phyloP scores from a whole-genome alignment of 305 asterid genomes.

The Stenogyne calaminthoides region DNA sequence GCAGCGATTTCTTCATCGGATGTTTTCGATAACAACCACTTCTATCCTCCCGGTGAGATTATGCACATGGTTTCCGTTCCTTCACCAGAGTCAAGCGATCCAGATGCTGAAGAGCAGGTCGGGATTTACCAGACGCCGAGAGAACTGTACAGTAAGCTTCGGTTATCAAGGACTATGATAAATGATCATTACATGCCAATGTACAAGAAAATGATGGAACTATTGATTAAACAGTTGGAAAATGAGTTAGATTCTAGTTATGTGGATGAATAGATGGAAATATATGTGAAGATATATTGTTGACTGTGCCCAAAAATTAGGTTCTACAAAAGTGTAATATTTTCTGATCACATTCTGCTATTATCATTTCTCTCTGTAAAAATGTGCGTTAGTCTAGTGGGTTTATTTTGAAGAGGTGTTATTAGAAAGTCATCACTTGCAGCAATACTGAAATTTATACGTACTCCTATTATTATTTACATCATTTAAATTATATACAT shows the following conservation, averaged over 20 bases:
- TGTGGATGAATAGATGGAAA: conserved; percentile 30
- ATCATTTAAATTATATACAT: no score
- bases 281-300: conserved; percentile 4
- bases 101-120: conserved; percentile 54
- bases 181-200: conserved; percentile 96
- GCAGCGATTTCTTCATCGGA: conserved; percentile 63
- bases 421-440: background rate
- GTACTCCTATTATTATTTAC: no score
- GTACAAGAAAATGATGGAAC: conserved; percentile 93
- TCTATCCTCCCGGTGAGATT: conserved; percentile 81
- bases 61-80: conserved; percentile 78
- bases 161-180: conserved; percentile 84
- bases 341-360: background rate
- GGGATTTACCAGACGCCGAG: conserved; percentile 75
- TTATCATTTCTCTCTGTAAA: background rate
- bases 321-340: conserved; percentile 22
- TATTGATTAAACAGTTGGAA: conserved; percentile 71
- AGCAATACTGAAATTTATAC: background rate
- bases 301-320: conserved; percentile 17
- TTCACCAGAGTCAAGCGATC: conserved; percentile 37
- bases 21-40: conserved; percentile 60
- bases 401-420: background rate
- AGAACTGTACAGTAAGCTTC: conserved; percentile 78
- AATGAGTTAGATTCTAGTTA: conserved; percentile 52
- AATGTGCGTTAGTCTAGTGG: conserved; percentile 6